Conservation (phyloP, 2,329 filamentous ascomycete species). For the Aspergillus puulaauensis region DNA sequence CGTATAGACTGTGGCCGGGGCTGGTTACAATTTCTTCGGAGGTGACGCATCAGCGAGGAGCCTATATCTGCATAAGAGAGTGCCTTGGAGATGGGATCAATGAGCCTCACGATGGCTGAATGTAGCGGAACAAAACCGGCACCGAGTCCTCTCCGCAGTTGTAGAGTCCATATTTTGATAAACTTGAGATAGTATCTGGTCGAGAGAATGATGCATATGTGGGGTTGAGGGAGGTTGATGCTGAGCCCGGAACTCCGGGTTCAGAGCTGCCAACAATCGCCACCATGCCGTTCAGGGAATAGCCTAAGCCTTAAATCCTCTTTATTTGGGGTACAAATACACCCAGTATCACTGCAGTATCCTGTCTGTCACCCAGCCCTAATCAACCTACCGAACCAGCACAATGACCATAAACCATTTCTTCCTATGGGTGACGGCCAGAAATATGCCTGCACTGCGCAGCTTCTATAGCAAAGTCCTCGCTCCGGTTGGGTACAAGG, state of each 20-base stretch:
- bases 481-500: background rate
- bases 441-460: background rate
- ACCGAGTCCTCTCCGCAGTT: background rate
- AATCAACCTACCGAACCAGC: no score
- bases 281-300: no score
- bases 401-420: constrained; percentile 7
- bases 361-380: no score
- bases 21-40: constrained; percentile 3
- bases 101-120: constrained; percentile 3
- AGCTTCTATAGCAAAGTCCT: constrained; percentile 1
- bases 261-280: background rate
- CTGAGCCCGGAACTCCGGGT: background rate
- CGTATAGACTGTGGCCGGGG: background rate
- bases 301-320: no score
- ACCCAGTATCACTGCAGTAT: no score
- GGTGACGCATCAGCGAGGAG: constrained; percentile 7
- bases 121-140: background rate
- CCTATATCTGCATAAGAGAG: background rate
- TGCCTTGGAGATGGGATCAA: background rate
- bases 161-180: background rate
- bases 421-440: constrained; percentile 3
- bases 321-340: no score
- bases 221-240: background rate
- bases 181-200: background rate
- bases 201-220: background rate